Evolutionary conservation across 2,329 filamentous ascomycete genomes (phyloP), one percentile per base, ranked within the genome.

Genomic region (Hymenoscyphus fructigenus): DNA sequence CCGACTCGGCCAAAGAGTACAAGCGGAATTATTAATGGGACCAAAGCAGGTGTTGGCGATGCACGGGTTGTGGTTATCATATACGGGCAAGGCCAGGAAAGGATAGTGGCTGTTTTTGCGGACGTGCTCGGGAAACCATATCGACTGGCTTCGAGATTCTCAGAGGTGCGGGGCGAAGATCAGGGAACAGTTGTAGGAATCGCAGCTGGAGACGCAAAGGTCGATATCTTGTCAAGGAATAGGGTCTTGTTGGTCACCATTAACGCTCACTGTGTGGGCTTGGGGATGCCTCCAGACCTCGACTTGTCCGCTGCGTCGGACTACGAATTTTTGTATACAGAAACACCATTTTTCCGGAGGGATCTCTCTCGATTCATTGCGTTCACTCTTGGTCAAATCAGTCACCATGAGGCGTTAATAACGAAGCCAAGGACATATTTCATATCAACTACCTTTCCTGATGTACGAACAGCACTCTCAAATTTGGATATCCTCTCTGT

Each of bases 401-500:
- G 86, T 73, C 89, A 90, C 63, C 91, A 96, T 75, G 88, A 90
- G 70, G 88, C 91, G 64, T 80, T 96, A 47, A 88, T 89, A 81
- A 86, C 88, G 60, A 95, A 95, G 75, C 84, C 86, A 50, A 85
- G 91, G 72, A 95, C 91, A 0, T 93, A 91, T 71, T 88, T 95
- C 73, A 92, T 96, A 69, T 95, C 92, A 4, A 95, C 91, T 0
- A 96, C 92, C 0, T 96, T 96, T 70, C 90, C 92, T 0, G 91
- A 96, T 75, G 90, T 96, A 9, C 89, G 89, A 67, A 89, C 91
- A 3, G 92, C 92, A 9, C 80, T 96, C 57, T 90, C 91, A 1
- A 95, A 96, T 73, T 83, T 96, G 65, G 91, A 95, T 76, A 95
- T 96, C 61, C 79, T 96, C 56, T 95, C 92, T 0, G 92, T 96